These are phyloP conservation scores for Phytophthora aleatoria DNA, from an alignment of 352 stramenopile species.

Conservation along the genomic window DNA sequence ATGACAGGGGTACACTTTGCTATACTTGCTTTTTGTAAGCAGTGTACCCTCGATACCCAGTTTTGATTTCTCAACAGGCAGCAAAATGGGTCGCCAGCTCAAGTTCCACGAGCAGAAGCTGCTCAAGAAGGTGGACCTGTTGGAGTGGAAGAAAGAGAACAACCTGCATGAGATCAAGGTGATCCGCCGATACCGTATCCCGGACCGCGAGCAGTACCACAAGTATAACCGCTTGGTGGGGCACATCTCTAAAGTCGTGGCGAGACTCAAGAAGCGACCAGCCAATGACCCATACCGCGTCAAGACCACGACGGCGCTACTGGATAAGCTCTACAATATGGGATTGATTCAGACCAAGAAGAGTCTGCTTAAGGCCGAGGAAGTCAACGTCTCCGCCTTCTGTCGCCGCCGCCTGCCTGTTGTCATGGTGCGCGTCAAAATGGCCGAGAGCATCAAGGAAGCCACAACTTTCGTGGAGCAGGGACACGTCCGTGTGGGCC, in stretches of 20 bases:
- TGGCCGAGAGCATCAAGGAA: constrained; percentile 98
- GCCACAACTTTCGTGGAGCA: constrained; percentile 98
- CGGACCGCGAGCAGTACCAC: constrained; percentile 98
- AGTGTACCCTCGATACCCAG: background rate
- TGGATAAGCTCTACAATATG: constrained; percentile 98
- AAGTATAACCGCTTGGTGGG: constrained; percentile 99
- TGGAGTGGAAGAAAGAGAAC: constrained; percentile 99
- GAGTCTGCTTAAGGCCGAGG: constrained; percentile 96
- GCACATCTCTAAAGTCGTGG: constrained; percentile 93
- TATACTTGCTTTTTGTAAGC: constrained; percentile 25
- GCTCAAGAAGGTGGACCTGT: constrained; percentile 98
- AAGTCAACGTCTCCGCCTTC: constrained; percentile 95
- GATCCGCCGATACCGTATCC: constrained; percentile 97
- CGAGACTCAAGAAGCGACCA: constrained; percentile 96
- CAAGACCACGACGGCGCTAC: constrained; percentile 95
- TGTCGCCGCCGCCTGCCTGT: constrained; percentile 96
- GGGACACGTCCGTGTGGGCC: constrained; percentile 95
- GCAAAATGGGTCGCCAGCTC: constrained; percentile 87
- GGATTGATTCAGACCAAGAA: constrained; percentile 97
- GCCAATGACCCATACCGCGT: constrained; percentile 96
- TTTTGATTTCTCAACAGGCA: background rate
- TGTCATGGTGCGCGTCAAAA: constrained; percentile 99
- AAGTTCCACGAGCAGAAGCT: constrained; percentile 99
- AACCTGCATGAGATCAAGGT: constrained; percentile 99
- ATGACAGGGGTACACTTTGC: constrained; percentile 2